Evolutionary conservation across 768 basidiomycete genomes (phyloP), one percentile per base, ranked within the genome.

Genomic region (Tricholoma saponaceum): DNA sequence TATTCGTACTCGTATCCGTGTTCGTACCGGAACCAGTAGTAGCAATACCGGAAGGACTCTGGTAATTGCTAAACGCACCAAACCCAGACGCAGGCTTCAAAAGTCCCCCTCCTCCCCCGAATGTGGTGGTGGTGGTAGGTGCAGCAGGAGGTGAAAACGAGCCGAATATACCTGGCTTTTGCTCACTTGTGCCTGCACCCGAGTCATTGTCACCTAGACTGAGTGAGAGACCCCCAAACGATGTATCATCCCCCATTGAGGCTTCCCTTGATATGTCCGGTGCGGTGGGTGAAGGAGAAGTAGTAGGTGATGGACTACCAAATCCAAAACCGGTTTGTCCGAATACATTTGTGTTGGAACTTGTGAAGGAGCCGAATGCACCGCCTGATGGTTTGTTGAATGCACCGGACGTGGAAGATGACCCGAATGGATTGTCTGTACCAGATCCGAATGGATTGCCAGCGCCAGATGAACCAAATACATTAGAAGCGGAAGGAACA

Each of bases 171-270:
- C 73, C 64, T 55, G 58, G 43, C 26, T 59, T 60, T 13, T 50
- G 47, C 26, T 30, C 47, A 44, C 50, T 65, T 4, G 74, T 61
- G 47, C 72, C 70, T 5, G 72, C 59, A 28, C 66, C 58, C 8
- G 67, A 28, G 26, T 68, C 63, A 12, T 66, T 59, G 22, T 67
- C 64, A 10, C 69, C 70, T 12, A 71, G 64, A 13, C 74, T 71
- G 13, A 79, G 64, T 51, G 70, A 74, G 56, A 69, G 63, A 32
- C 72, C 72, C 52, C 75, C 73, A 57, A 82, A 76, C 1, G 68
- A 22, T 7, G 74, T 63, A 16, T 73, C 62, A 58, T 78, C 78
- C 1, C 76, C 72, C 79, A 81, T 81, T 1, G 79, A 79, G 9
- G 73, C 77, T 62, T 81, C 79, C 32, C 76, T 72, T 4, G 76